Evolutionary conservation across 495 filamentous ascomycete genomes (phyloP).

Genomic region (Daldinia bambusicola): DNA sequence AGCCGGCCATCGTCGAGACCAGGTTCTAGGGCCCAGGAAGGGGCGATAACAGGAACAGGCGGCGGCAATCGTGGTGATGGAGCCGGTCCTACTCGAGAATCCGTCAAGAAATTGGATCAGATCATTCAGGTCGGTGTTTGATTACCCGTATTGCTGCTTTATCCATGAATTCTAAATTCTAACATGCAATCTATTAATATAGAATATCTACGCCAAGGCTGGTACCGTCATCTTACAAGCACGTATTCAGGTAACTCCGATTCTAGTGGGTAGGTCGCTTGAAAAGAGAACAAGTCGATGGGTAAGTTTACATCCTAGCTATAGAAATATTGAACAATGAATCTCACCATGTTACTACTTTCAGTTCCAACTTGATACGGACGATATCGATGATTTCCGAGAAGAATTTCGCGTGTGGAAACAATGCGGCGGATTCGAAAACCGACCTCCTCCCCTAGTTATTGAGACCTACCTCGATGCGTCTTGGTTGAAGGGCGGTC

Average conservation of each 20-base stretch:
- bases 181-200: slow-evolving; percentile 13
- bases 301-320: slow-evolving; percentile 69
- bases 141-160: not conserved
- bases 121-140: slow-evolving; percentile 78
- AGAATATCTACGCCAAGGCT: slow-evolving; percentile 94
- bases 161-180: slow-evolving; percentile 16
- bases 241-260: slow-evolving; percentile 73
- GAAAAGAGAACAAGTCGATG: slow-evolving; percentile 83
- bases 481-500: slow-evolving; percentile 79
- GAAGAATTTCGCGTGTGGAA: slow-evolving; percentile 85
- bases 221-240: slow-evolving; percentile 86
- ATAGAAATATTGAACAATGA: not conserved
- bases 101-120: slow-evolving; percentile 82
- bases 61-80: slow-evolving; percentile 59
- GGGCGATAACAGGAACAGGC: slow-evolving; percentile 51
- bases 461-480: slow-evolving; percentile 92
- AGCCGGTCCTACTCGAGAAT: slow-evolving; percentile 64
- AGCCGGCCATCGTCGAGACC: slow-evolving; percentile 53
- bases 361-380: slow-evolving; percentile 93
- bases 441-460: slow-evolving; percentile 83
- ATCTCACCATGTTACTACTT: slow-evolving; percentile 33
- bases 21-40: slow-evolving; percentile 50
- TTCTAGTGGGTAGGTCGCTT: slow-evolving; percentile 62
- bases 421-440: slow-evolving; percentile 75
- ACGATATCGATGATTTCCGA: slow-evolving; percentile 86